Conservation (phyloP, 345 rosid genomes). For the Eucalyptus pauciflora region DNA sequence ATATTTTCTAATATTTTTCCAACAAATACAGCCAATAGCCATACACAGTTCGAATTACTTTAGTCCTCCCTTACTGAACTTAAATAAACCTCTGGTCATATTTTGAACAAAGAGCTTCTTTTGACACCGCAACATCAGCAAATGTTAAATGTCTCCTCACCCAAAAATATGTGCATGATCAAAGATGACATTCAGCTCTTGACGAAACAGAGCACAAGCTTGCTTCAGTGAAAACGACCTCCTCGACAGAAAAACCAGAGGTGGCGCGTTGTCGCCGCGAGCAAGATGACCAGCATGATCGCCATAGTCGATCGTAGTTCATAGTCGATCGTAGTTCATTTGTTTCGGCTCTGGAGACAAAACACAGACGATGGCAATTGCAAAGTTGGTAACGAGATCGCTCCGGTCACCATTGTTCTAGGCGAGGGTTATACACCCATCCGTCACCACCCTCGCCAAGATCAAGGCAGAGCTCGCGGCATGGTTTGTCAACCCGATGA, state of each 20-base stretch:
- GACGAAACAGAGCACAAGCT: no score
- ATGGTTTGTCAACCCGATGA: no score
- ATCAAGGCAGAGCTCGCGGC: no score
- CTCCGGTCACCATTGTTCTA: not conserved
- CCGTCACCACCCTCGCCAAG: no score
- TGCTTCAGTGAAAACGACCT: no score
- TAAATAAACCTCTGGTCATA: not conserved
- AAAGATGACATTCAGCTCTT: no score
- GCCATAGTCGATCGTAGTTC: no score
- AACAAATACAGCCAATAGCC: not conserved
- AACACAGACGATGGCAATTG: not conserved
- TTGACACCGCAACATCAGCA: not conserved
- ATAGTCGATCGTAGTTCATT: no score
- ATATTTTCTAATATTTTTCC: no score
- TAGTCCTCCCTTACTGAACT: not conserved
- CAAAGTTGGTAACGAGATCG: not conserved
- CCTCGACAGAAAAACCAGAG: no score
- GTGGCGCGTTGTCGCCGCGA: no score
- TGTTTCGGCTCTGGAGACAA: not conserved
- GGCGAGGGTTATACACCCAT: not conserved
- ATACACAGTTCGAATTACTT: accelerated
- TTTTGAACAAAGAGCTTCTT: not conserved
- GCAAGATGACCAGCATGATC: no score
- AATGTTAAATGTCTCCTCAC: accelerated
- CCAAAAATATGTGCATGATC: not conserved